Conservation (phyloP, 306 rosid species). For the Psophocarpus tetragonolobus region DNA sequence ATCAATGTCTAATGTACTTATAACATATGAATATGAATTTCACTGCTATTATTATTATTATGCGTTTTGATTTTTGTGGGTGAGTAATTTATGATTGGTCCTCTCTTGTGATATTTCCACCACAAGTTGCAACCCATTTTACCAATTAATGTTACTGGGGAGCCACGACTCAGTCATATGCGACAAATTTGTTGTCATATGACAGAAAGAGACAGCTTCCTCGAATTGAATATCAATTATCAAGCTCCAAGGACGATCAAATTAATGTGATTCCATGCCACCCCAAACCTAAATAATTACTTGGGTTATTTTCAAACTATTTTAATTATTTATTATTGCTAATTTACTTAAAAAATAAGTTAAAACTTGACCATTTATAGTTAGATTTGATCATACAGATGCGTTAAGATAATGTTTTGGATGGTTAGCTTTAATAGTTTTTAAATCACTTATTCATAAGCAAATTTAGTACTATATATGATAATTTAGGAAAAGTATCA, state of each 20-base stretch:
- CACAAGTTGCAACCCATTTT: conserved; percentile 39
- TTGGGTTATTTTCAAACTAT: neutral
- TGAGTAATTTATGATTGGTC: conserved; percentile 32
- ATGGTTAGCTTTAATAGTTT: neutral
- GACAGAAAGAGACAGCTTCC: conserved; percentile 30
- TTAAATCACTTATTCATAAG: neutral
- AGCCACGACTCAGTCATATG: conserved; percentile 18
- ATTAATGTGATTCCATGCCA: conserved; percentile 33
- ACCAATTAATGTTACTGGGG: conserved; percentile 33
- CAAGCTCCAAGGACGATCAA: conserved; percentile 3
- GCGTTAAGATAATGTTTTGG: neutral
- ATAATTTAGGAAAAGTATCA: too few relatives aligned
- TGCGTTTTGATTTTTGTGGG: neutral
- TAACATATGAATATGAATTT: neutral
- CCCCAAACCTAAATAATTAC: neutral
- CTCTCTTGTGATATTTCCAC: conserved; percentile 8
- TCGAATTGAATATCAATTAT: conserved; percentile 19
- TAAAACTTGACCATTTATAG: neutral
- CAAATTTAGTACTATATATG: too few relatives aligned
- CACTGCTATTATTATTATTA: neutral
- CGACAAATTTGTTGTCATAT: conserved; percentile 39
- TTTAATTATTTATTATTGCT: neutral
- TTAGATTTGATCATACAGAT: neutral
- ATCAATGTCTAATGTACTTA: conserved; percentile 13
- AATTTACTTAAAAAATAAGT: neutral